Base-by-base conservation (phyloP, 352 stramenopile genomes). In the Globisporangium orthogonon region DNA sequence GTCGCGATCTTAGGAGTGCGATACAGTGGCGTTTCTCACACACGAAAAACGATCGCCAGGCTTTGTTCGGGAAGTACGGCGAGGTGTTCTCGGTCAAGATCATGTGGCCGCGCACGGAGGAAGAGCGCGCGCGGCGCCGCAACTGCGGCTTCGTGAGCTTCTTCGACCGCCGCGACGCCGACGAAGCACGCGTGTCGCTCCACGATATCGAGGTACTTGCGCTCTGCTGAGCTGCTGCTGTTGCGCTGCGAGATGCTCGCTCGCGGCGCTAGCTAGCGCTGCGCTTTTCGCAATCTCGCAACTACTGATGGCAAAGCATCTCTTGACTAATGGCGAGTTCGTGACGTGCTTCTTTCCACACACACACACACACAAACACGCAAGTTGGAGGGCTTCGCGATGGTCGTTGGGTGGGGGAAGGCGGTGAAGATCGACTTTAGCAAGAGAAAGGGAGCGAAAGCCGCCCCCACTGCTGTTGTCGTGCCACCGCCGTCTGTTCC, bases 121-220 rank as follows among this genome's bases (percentile, higher is more conserved):
- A 98, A 66, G 96, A 99, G 69, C 70, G 87, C 50, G 67, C 70
- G 17, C 83, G 94, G 39, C 87, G 83, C 49, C 78, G 93, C 13
- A 97, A 98, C 63, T 96, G 86, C 29, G 95, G 89, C 31, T 99
- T 99, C 76, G 94, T 99, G 29, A 98, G 87, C 65, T 99, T 98
- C 60, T 90, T 86, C 65, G 62, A 87, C 45, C 74, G 89, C 14
- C 47, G 65, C 23, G 81, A 96, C 56, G 90, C 90, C 9, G 89
- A 96, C 29, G 72, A 90, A n/a, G 90, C 90, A 5, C 78, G 81
- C 17, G 39, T 87, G 17, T 66, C 70, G 51, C 50, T 93, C 28
- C 56, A 89, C 60, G 75, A 93, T 60, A 87, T 72, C 62, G 76
- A 91, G 75, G 80, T 91, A 66, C 33, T 59, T 63, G 48, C 23